Conservation (phyloP, 2,329 filamentous ascomycete species). For the Fusarium nelsonii region DNA sequence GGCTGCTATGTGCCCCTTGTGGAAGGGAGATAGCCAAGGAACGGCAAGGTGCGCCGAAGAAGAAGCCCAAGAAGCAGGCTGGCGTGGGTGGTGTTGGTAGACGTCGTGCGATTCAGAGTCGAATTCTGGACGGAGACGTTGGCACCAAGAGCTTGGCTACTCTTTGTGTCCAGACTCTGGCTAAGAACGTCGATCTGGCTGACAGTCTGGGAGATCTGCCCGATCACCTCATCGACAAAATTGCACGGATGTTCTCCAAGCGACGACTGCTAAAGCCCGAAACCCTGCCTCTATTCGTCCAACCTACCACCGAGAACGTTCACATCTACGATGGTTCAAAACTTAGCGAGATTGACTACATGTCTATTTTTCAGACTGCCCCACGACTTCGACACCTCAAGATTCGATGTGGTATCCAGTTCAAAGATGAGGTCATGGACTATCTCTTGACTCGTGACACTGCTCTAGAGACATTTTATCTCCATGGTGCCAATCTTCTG, state of each 20-base stretch:
- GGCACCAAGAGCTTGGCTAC: conserved; percentile 77
- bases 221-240: conserved; percentile 66
- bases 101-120: conserved; percentile 83
- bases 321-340: conserved; percentile 71
- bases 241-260: conserved; percentile 71
- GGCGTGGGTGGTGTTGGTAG: conserved; percentile 67
- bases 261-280: conserved; percentile 66
- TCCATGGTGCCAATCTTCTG: conserved; percentile 88
- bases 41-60: conserved; percentile 55
- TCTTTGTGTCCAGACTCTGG: conserved; percentile 72
- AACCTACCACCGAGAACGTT: conserved; percentile 63
- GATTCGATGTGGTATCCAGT: conserved; percentile 87
- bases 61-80: conserved; percentile 63
- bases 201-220: conserved; percentile 73
- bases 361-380: conserved; percentile 82
- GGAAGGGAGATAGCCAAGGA: conserved; percentile 80
- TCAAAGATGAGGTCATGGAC: conserved; percentile 86
- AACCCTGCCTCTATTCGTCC: conserved; percentile 69
- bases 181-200: conserved; percentile 72
- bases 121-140: conserved; percentile 80
- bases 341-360: conserved; percentile 80
- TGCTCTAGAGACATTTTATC: conserved; percentile 77
- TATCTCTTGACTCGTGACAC: conserved; percentile 81
- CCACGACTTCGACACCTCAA: conserved; percentile 78
- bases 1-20: conserved; percentile 86